phyloP scores from a whole-genome alignment of 2,329 filamentous ascomycete genomes.

The Colletotrichum phormii region DNA sequence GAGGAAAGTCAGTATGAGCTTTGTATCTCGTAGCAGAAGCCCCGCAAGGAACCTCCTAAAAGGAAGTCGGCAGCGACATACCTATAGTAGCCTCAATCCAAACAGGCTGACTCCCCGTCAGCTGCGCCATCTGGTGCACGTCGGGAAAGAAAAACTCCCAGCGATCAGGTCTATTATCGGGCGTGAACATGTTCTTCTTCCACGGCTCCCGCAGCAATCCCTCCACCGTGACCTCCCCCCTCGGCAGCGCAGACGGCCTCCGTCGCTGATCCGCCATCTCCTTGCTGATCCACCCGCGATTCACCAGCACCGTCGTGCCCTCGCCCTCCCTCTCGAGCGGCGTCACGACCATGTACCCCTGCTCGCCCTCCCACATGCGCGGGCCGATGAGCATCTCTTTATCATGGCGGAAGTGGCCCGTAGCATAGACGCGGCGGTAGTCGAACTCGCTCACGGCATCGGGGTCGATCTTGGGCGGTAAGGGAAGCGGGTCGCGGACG shows the following conservation, averaged over 20 bases:
- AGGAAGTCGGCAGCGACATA: conserved; percentile 52
- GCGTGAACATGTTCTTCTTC: conserved; percentile 99
- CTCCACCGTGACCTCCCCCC: conserved; percentile 80
- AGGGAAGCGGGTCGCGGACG: conserved; percentile 83
- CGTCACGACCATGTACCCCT: conserved; percentile 92
- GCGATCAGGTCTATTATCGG: conserved; percentile 84
- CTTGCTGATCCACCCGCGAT: conserved; percentile 92
- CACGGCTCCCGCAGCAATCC: conserved; percentile 89
- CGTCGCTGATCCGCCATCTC: conserved; percentile 75
- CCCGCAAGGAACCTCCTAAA: background rate
- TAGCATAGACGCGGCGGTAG: conserved; percentile 84
- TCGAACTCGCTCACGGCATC: conserved; percentile 89
- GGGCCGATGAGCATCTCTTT: conserved; percentile 97
- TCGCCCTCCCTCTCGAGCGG: conserved; percentile 79
- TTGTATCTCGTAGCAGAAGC: background rate
- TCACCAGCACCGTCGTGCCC: conserved; percentile 81
- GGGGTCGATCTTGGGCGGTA: conserved; percentile 86
- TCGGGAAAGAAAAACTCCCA: conserved; percentile 96
- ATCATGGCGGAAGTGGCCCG: conserved; percentile 83
- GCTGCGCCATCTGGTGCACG: conserved; percentile 87
- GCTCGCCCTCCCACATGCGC: conserved; percentile 86
- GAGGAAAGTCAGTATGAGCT: conserved; percentile 26
- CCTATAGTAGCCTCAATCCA: conserved; percentile 98
- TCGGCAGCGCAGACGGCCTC: conserved; percentile 73
- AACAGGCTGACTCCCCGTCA: conserved; percentile 86